Percentiles rank a stretch among this genome's conserved stretches.
These are phyloP conservation scores for Acacia pycnantha DNA, from an alignment of 331 rosid genomes.

Conservation along the genomic window DNA sequence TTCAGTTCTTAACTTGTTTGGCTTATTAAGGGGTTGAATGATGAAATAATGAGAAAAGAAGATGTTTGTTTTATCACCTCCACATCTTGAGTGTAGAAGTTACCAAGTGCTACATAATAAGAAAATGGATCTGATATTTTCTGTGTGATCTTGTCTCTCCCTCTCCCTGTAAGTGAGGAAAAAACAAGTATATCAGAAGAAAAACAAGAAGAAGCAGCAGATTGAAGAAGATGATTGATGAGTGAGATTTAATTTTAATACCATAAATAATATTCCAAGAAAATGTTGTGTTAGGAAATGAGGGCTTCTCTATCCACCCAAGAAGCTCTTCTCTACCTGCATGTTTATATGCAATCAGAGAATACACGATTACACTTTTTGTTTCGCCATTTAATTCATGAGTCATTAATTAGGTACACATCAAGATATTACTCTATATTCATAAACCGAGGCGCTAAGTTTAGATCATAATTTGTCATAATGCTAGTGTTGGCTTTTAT, in stretches of 20 bases:
- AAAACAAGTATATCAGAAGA: not conserved
- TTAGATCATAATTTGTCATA: not conserved
- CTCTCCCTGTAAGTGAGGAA: constrained; percentile 30
- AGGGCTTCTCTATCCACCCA: constrained; percentile 51
- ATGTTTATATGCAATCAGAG: not conserved
- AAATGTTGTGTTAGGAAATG: constrained; percentile 43
- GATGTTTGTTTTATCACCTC: constrained; percentile 32
- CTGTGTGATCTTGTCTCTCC: constrained; percentile 46
- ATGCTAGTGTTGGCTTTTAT: not conserved
- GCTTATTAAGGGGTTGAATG: not conserved
- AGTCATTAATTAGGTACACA: not conserved
- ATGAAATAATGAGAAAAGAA: not conserved
- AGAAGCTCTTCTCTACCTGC: constrained; percentile 51
- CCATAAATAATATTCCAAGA: constrained; percentile 58
- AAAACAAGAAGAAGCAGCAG: not conserved
- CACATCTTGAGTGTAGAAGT: constrained; percentile 41
- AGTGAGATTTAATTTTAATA: constrained; percentile 7
- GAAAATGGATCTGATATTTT: constrained; percentile 33
- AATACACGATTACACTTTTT: not conserved
- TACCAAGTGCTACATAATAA: constrained; percentile 52
- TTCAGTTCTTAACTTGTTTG: not conserved
- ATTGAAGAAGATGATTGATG: not conserved
- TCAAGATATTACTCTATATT: not conserved
- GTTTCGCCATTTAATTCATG: not conserved
- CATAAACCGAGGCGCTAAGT: not conserved